These are phyloP conservation scores for Trametes versicolor DNA, from an alignment of 1,284 basidiomycete genomes.

Conservation along the genomic window DNA sequence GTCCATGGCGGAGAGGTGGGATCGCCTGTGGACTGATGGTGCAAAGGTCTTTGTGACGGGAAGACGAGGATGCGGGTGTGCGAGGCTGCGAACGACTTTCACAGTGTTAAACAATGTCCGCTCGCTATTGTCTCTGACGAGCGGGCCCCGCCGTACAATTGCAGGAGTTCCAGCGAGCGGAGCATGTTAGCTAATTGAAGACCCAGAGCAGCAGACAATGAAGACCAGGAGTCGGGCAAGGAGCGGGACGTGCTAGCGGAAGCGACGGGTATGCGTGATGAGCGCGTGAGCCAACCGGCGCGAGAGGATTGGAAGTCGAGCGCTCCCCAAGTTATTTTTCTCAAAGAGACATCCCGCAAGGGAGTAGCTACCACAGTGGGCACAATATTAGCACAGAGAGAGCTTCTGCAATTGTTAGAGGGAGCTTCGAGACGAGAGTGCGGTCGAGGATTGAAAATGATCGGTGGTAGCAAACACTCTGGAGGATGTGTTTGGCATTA, in stretches of 20 bases:
- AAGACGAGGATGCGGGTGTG: neutral
- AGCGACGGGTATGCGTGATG: neutral
- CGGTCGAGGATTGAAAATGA: neutral
- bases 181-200: neutral
- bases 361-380: neutral
- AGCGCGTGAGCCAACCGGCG: neutral
- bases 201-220: neutral
- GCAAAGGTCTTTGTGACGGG: neutral
- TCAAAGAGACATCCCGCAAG: neutral
- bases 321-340: neutral
- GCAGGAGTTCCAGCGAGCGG: neutral
- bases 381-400: neutral
- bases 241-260: neutral
- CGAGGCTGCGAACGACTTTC: neutral
- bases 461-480: neutral
- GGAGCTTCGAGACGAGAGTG: neutral
- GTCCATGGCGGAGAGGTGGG: conserved; percentile 7
- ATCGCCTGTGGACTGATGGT: neutral
- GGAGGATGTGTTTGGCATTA: neutral
- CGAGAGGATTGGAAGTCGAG: neutral
- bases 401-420: neutral
- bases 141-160: neutral
- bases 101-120: neutral
- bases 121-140: neutral
- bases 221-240: neutral